A percentile compares a stretch with the other conserved stretches of the same genome.
These are phyloP conservation scores for Phytophthora fragariaefolia DNA, from an alignment of 352 stramenopile species.

Conservation along the genomic window DNA sequence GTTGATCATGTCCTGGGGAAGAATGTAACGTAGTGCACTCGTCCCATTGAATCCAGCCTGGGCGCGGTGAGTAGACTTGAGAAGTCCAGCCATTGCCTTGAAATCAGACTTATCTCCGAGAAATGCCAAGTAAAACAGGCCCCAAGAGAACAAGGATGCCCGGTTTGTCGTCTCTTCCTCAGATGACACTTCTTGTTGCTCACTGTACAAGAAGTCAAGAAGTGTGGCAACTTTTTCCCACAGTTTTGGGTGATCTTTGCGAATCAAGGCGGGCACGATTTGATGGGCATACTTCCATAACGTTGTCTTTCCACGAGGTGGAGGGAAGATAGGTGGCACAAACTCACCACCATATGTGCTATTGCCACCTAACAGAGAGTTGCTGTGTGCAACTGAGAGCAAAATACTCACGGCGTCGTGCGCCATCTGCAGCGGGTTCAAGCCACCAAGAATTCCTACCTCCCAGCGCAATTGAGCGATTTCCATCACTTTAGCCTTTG, in stretches of 20 bases:
- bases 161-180: slow-evolving; percentile 49
- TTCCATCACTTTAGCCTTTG: slow-evolving; percentile 58
- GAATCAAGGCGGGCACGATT: slow-evolving; percentile 63
- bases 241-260: slow-evolving; percentile 54
- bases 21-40: slow-evolving; percentile 84
- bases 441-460: slow-evolving; percentile 55
- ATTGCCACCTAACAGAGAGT: slow-evolving; percentile 47
- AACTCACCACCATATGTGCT: slow-evolving; percentile 17
- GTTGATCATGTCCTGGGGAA: slow-evolving; percentile 92
- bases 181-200: slow-evolving; percentile 26
- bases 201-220: slow-evolving; percentile 70
- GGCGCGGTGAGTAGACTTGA: slow-evolving; percentile 72
- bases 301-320: slow-evolving; percentile 53
- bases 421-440: slow-evolving; percentile 63
- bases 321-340: slow-evolving; percentile 56
- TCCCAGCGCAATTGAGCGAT: slow-evolving; percentile 85
- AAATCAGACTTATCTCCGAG: slow-evolving; percentile 53
- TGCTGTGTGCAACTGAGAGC: slow-evolving; percentile 68
- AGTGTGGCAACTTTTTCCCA: slow-evolving; percentile 62
- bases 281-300: slow-evolving; percentile 56
- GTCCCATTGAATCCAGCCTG: slow-evolving; percentile 57
- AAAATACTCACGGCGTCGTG: slow-evolving; percentile 76
- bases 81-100: slow-evolving; percentile 60
- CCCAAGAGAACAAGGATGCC: slow-evolving; percentile 61
- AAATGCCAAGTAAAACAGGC: slow-evolving; percentile 84